A percentile compares a stretch with the other conserved stretches of the same genome.
Evolutionary conservation across 2,329 filamentous ascomycete genomes (phyloP).

Genomic region (Aspergillus ruber): DNA sequence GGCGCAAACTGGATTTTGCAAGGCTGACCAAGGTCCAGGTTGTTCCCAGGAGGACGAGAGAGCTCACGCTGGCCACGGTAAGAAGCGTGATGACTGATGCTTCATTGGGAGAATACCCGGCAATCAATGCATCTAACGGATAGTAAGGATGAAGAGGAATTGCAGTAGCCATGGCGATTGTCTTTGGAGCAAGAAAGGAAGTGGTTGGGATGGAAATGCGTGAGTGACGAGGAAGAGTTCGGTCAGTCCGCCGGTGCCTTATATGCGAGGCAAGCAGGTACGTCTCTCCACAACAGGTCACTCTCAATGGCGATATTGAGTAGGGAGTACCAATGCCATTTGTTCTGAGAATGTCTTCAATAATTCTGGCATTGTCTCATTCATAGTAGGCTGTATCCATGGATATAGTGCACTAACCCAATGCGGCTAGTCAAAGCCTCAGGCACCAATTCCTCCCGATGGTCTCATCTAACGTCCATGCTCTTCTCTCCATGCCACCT

Average conservation of each 20-base stretch:
- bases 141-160: conserved; percentile 59
- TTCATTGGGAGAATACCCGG: conserved; percentile 61
- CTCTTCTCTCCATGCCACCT: neutral
- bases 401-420: conserved; percentile 3
- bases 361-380: neutral
- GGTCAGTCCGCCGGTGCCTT: neutral
- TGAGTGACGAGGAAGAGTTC: neutral
- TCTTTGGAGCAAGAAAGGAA: neutral
- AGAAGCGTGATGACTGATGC: conserved; percentile 55
- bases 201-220: too few relatives aligned
- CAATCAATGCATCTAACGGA: conserved; percentile 57
- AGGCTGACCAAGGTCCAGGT: conserved; percentile 51
- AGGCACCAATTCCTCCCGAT: conserved; percentile 3
- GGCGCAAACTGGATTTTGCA: conserved; percentile 48
- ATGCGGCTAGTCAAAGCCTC: conserved; percentile 6
- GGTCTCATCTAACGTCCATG: neutral
- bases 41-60: conserved; percentile 50
- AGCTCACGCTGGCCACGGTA: conserved; percentile 52
- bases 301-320: too few relatives aligned
- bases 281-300: too few relatives aligned
- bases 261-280: neutral
- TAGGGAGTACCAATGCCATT: neutral
- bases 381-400: neutral
- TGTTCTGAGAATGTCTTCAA: neutral
- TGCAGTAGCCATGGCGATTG: conserved; percentile 3